These are phyloP conservation scores for Paramecium primaurelia DNA, from an alignment of 73 alveolate genomes.

Conservation along the genomic window DNA sequence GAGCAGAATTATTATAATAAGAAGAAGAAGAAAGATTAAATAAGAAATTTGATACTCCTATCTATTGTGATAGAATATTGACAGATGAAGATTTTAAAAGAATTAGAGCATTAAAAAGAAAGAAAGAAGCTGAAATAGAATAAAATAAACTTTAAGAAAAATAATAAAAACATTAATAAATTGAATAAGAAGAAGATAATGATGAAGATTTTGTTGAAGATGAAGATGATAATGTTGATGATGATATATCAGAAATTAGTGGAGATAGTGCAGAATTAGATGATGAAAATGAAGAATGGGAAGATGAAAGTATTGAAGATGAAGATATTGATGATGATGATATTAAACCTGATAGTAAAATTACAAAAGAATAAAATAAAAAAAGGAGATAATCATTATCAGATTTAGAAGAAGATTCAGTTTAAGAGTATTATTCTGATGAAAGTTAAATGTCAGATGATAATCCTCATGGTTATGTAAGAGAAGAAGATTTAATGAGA, in stretches of 20 bases:
- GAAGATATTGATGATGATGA: slow-evolving; percentile 75
- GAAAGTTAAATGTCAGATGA: slow-evolving; percentile 59
- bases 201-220: background rate
- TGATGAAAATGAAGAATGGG: slow-evolving; percentile 61
- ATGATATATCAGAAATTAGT: slow-evolving; percentile 69
- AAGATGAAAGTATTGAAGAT: background rate
- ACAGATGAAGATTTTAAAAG: slow-evolving; percentile 83
- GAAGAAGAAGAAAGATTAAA: slow-evolving; percentile 42
- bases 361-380: slow-evolving; percentile 59
- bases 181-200: background rate
- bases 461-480: slow-evolving; percentile 71
- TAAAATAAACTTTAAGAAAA: background rate
- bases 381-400: slow-evolving; percentile 59
- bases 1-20: slow-evolving; percentile 56
- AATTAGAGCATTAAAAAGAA: slow-evolving; percentile 71
- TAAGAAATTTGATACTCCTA: background rate
- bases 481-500: slow-evolving; percentile 62
- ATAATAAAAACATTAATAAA: background rate
- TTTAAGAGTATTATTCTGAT: slow-evolving; percentile 45
- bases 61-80: slow-evolving; percentile 61
- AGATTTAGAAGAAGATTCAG: slow-evolving; percentile 49
- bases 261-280: slow-evolving; percentile 65
- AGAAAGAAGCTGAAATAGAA: background rate
- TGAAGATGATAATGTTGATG: slow-evolving; percentile 65
- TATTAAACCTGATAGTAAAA: slow-evolving; percentile 68